Percentiles rank a stretch among this genome's conserved stretches.
Evolutionary conservation across 23 red algal genomes (phyloP).

Genomic region (Gracilaria gracilis): DNA sequence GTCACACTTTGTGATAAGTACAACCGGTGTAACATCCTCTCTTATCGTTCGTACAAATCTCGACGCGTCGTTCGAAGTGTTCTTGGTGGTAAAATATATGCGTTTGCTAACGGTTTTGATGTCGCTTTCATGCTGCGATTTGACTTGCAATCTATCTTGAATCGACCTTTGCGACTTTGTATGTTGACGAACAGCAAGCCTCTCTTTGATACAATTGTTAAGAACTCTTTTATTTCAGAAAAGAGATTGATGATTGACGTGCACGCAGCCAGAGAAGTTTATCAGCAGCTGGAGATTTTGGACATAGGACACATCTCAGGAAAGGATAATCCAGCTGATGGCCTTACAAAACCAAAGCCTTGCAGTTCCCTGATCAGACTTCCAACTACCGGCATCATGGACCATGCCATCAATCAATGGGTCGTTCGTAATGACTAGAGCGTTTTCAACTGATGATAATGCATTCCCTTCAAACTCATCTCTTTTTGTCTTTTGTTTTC

Average conservation of each 20-base stretch:
- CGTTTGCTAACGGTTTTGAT: slow-evolving; percentile 65
- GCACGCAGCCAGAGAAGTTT: slow-evolving; percentile 4
- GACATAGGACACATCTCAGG: slow-evolving; percentile 12
- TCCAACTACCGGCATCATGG: slow-evolving; percentile 5
- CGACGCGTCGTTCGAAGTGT: slow-evolving; percentile 32
- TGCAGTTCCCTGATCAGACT: neutral
- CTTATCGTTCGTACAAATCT: slow-evolving; percentile 35
- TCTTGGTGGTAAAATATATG: slow-evolving; percentile 43
- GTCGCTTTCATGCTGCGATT: slow-evolving; percentile 25
- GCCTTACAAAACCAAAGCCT: neutral
- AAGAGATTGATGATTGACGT: slow-evolving; percentile 61
- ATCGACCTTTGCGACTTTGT: neutral
- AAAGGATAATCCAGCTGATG: slow-evolving; percentile 21
- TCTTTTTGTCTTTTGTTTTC: too few species aligned
- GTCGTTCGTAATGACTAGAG: neutral
- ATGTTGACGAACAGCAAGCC: slow-evolving; percentile 30
- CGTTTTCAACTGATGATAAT: slow-evolving; percentile 17
- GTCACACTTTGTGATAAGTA: slow-evolving; percentile 51
- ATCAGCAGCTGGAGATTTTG: slow-evolving; percentile 34
- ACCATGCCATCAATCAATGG: slow-evolving; percentile 18
- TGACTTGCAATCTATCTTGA: slow-evolving; percentile 6
- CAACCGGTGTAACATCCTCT: slow-evolving; percentile 31
- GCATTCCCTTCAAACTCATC: too few species aligned
- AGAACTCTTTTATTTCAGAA: slow-evolving; percentile 35
- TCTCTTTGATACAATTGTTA: slow-evolving; percentile 40